These are phyloP conservation scores for Chondrus crispus DNA, from an alignment of 23 red algal genomes.

Conservation along the genomic window DNA sequence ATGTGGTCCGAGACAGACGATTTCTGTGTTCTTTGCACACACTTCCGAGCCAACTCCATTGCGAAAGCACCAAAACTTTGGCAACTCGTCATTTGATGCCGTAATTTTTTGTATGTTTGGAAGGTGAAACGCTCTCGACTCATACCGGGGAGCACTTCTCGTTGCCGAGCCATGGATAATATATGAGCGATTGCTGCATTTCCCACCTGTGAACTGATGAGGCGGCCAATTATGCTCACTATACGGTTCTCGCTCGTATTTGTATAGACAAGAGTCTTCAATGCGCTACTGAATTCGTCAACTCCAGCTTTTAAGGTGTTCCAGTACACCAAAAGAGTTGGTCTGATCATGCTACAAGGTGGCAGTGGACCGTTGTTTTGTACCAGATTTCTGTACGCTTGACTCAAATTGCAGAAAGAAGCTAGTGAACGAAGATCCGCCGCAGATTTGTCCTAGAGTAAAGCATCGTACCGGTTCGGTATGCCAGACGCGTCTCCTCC, in stretches of 20 bases:
- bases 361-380: not conserved
- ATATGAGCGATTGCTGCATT: not conserved
- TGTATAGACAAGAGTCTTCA: not conserved
- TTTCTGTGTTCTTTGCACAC: too few species aligned
- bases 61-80: not conserved
- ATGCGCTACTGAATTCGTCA: conserved; percentile 15
- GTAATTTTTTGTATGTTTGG: not conserved
- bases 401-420: conserved; percentile 14
- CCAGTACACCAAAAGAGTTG: conserved; percentile 14
- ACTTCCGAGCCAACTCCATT: not conserved
- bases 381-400: conserved; percentile 1
- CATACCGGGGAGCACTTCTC: not conserved
- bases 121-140: not conserved
- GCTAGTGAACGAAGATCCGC: conserved; percentile 6
- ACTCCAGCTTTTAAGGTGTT: conserved; percentile 12
- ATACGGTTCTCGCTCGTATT: not conserved
- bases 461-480: not conserved
- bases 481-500: not conserved
- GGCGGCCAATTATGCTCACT: not conserved
- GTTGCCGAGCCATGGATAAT: not conserved
- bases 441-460: not conserved
- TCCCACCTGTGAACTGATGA: not conserved
- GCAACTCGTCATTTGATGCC: not conserved
- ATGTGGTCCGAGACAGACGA: too few species aligned
- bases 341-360: not conserved